A percentile compares a stretch with the other conserved stretches of the same genome.
phyloP scores from a whole-genome alignment of 805 yeast species.

The Millerozyma miso region DNA sequence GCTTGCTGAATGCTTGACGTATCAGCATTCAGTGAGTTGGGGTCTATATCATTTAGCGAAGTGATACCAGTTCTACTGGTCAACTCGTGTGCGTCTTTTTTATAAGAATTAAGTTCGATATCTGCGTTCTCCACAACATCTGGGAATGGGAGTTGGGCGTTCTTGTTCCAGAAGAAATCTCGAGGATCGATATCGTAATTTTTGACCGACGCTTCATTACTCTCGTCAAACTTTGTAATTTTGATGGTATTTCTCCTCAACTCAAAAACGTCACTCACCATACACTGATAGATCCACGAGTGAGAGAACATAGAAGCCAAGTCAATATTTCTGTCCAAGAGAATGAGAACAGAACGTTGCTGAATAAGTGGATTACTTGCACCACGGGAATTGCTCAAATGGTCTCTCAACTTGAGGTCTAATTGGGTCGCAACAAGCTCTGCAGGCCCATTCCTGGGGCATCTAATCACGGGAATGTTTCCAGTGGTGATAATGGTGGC shows the following conservation, averaged over 20 bases:
- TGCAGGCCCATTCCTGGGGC: constrained; percentile 92
- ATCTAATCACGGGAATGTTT: constrained; percentile 82
- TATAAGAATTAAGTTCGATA: constrained; percentile 71
- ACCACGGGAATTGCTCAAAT: constrained; percentile 62
- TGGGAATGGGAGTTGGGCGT: constrained; percentile 89
- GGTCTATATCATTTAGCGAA: constrained; percentile 72
- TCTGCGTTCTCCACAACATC: constrained; percentile 99
- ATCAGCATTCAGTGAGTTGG: constrained; percentile 40
- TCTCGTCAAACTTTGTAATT: constrained; percentile 36
- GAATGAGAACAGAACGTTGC: constrained; percentile 71
- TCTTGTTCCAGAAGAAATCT: constrained; percentile 87
- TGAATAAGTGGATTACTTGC: constrained; percentile 20
- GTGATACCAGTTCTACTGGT: constrained; percentile 72
- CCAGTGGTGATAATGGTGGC: constrained; percentile 75
- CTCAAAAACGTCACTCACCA: constrained; percentile 88
- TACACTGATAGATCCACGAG: constrained; percentile 96
- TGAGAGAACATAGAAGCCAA: constrained; percentile 92
- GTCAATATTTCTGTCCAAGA: constrained; percentile 87
- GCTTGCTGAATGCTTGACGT: constrained; percentile 77
- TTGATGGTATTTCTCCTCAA: constrained; percentile 79
- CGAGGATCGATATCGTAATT: constrained; percentile 86
- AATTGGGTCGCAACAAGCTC: constrained; percentile 86
- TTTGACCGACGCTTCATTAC: constrained; percentile 39
- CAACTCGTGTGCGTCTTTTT: constrained; percentile 81
- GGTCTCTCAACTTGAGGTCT: constrained; percentile 80